Evolutionary conservation across 2,329 filamentous ascomycete genomes (phyloP).

Genomic region (Emergomyces pasteurianus): DNA sequence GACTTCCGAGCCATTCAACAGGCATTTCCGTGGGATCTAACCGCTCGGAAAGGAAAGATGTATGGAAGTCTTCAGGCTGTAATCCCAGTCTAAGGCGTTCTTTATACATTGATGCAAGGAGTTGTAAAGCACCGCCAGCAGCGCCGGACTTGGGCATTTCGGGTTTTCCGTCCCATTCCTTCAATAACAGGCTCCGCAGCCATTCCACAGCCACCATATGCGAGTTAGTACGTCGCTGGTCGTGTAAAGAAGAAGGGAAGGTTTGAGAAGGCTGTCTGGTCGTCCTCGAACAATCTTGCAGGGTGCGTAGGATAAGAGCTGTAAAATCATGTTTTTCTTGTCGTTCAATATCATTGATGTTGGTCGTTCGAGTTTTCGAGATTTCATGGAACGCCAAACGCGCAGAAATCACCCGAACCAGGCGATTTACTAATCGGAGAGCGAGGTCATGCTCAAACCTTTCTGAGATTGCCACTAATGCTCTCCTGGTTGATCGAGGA

Average conservation of each 20-base stretch:
- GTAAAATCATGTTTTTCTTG: constrained; percentile 21
- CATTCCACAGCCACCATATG: constrained; percentile 31
- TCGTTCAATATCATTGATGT: constrained; percentile 18
- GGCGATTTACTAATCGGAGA: constrained; percentile 37
- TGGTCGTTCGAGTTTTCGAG: constrained; percentile 25
- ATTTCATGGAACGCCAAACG: constrained; percentile 40
- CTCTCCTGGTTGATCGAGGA: constrained; percentile 17
- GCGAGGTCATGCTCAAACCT: constrained; percentile 41
- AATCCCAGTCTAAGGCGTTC: constrained; percentile 56
- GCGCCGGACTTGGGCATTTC: constrained; percentile 57
- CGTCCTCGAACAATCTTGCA: constrained; percentile 14
- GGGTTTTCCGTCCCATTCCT: constrained; percentile 68
- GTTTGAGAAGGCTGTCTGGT: not conserved
- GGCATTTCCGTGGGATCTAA: constrained; percentile 66
- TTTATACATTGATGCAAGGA: constrained; percentile 63
- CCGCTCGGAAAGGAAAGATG: constrained; percentile 63
- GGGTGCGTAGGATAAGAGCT: constrained; percentile 25
- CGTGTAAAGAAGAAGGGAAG: not conserved
- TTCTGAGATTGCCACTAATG: constrained; percentile 28
- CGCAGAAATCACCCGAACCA: constrained; percentile 39
- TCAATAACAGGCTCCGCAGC: constrained; percentile 55
- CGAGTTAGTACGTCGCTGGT: constrained; percentile 15
- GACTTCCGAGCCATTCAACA: constrained; percentile 54
- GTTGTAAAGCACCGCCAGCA: constrained; percentile 63
- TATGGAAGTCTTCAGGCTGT: constrained; percentile 57